A percentile compares a stretch with the other conserved stretches of the same genome.
Evolutionary conservation across 2,329 filamentous ascomycete species (phyloP).

Genomic region (Aspergillus transmontanensis): DNA sequence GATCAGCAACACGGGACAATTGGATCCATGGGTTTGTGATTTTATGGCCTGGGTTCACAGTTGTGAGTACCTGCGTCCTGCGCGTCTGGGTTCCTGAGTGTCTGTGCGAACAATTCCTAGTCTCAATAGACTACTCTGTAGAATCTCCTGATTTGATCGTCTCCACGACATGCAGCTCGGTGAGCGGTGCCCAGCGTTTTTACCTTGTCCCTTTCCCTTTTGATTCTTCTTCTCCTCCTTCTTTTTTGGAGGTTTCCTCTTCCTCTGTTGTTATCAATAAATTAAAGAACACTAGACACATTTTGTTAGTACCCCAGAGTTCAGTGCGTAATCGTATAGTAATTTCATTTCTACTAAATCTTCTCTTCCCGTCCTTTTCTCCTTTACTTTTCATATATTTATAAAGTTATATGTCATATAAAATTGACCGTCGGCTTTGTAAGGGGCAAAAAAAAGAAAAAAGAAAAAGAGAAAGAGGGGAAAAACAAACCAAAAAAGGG

Average conservation of each 20-base stretch:
- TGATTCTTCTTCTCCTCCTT: too few relatives aligned
- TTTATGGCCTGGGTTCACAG: not conserved
- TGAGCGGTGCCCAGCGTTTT: not conserved
- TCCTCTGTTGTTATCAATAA: not conserved
- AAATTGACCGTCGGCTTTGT: not conserved
- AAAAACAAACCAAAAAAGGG: not conserved
- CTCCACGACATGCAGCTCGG: conserved; percentile 4
- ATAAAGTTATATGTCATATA: not conserved
- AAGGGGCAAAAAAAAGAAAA: not conserved
- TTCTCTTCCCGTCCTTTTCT: too few relatives aligned
- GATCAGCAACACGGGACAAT: conserved; percentile 2
- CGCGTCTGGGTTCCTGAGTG: not conserved
- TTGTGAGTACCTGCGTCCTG: not conserved
- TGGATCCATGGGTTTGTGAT: not conserved
- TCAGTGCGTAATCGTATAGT: not conserved
- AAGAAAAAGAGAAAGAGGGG: not conserved
- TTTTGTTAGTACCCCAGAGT: not conserved
- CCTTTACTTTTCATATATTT: too few relatives aligned
- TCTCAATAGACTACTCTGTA: not conserved
- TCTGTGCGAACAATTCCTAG: conserved; percentile 5
- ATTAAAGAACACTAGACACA: not conserved
- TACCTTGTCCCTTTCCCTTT: not conserved
- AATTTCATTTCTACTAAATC: not conserved
- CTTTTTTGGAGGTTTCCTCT: not conserved
- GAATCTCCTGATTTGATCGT: conserved; percentile 10